phyloP scores from a whole-genome alignment of 2,329 filamentous ascomycete genomes.

The Paraphoma chrysanthemicola region DNA sequence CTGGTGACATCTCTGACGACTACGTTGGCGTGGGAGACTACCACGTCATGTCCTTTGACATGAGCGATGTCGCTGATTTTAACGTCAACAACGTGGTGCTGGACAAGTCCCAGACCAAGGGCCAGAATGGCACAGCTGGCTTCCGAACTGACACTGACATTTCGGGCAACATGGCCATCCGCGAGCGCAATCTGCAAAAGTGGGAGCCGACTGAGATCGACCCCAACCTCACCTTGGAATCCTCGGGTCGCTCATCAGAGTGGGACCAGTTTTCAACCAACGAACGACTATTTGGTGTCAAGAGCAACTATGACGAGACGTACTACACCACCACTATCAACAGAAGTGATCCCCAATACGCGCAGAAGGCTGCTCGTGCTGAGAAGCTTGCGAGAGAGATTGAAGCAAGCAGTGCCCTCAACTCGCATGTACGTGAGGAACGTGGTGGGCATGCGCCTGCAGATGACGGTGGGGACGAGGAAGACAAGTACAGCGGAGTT shows the following conservation, averaged over 20 bases:
- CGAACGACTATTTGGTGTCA: conserved; percentile 84
- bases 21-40: conserved; percentile 57
- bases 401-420: conserved; percentile 74
- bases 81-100: conserved; percentile 61
- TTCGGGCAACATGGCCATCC: conserved; percentile 72
- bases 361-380: conserved; percentile 74
- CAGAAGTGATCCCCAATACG: conserved; percentile 81
- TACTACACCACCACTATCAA: conserved; percentile 94
- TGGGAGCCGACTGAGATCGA: conserved; percentile 76
- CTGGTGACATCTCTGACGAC: conserved; percentile 47
- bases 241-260: conserved; percentile 43
- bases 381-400: conserved; percentile 90
- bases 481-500: conserved; percentile 98
- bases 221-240: conserved; percentile 76
- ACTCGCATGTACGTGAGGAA: conserved; percentile 89
- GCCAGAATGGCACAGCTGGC: conserved; percentile 62
- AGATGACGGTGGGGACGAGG: conserved; percentile 76
- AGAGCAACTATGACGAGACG: conserved; percentile 91
- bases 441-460: conserved; percentile 72
- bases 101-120: conserved; percentile 58
- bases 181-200: conserved; percentile 78
- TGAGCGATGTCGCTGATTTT: conserved; percentile 66
- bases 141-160: conserved; percentile 93
- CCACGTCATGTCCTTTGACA: conserved; percentile 65
- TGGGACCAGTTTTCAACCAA: conserved; percentile 98